phyloP scores from a whole-genome alignment of 2,329 filamentous ascomycete genomes.

The Scorias spongiosa region DNA sequence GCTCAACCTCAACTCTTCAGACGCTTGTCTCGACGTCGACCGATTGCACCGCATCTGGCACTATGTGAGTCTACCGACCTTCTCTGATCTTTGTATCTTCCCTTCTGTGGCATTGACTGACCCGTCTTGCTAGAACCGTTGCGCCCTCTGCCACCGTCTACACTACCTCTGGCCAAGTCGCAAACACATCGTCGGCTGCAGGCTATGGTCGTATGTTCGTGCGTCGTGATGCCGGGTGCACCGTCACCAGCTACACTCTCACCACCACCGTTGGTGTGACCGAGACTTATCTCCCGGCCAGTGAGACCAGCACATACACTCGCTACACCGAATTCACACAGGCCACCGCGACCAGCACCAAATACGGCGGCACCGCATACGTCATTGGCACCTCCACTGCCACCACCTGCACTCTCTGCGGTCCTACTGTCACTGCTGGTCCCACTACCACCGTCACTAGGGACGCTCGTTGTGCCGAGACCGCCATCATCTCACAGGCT shows the following conservation, averaged over 20 bases:
- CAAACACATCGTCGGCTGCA: slow-evolving; percentile 3
- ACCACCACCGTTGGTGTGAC: slow-evolving; percentile 17
- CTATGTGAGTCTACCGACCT: slow-evolving; percentile 9
- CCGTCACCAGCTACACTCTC: slow-evolving; percentile 7
- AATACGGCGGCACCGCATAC: slow-evolving; percentile 15
- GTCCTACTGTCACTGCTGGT: slow-evolving; percentile 9
- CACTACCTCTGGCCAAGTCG: not conserved
- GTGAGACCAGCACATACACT: slow-evolving; percentile 15
- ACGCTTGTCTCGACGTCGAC: slow-evolving; percentile 14
- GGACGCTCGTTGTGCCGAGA: slow-evolving; percentile 17
- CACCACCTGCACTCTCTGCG: slow-evolving; percentile 9
- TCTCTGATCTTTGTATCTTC: not conserved
- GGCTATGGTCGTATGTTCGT: slow-evolving; percentile 9
- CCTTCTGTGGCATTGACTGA: slow-evolving; percentile 1
- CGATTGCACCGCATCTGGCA: slow-evolving; percentile 10
- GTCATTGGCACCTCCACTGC: slow-evolving; percentile 14
- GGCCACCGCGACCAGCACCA: slow-evolving; percentile 16
- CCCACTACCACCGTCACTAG: slow-evolving; percentile 10
- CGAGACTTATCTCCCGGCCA: slow-evolving; percentile 11
- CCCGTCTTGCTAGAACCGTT: slow-evolving; percentile 2
- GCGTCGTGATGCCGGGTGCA: slow-evolving; percentile 2
- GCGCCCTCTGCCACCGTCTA: slow-evolving; percentile 12
- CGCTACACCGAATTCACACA: slow-evolving; percentile 16
- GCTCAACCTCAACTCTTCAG: slow-evolving; percentile 13
- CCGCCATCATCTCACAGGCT: slow-evolving; percentile 12